phyloP scores from a whole-genome alignment of 257 asterid genomes.

The Fraxinus anomala region DNA sequence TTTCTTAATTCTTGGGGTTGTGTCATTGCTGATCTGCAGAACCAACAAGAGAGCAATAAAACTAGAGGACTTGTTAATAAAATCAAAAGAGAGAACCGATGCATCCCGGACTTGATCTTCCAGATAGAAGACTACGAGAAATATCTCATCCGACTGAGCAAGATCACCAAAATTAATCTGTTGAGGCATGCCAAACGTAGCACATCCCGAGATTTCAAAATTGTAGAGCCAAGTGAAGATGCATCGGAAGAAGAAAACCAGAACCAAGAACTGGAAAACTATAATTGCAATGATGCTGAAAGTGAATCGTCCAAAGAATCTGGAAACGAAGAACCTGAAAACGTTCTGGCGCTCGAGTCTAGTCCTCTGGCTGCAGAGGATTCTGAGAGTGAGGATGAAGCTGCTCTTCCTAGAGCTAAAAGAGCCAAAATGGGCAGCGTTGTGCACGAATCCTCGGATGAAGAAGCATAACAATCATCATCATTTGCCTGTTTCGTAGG shows the following conservation, averaged over 20 bases:
- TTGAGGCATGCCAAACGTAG: slow-evolving; percentile 84
- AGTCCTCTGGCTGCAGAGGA: slow-evolving; percentile 52
- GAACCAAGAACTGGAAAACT: slow-evolving; percentile 38
- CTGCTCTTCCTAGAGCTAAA: slow-evolving; percentile 39
- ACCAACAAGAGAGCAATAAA: slow-evolving; percentile 60
- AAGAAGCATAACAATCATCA: slow-evolving; percentile 38
- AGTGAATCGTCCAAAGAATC: slow-evolving; percentile 40
- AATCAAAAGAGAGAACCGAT: slow-evolving; percentile 82
- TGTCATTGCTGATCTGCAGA: slow-evolving; percentile 38
- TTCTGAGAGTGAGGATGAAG: slow-evolving; percentile 46
- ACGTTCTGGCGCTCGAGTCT: slow-evolving; percentile 17
- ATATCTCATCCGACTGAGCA: slow-evolving; percentile 75
- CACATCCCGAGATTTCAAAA: slow-evolving; percentile 83
- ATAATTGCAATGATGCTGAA: slow-evolving; percentile 30
- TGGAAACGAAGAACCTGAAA: slow-evolving; percentile 36
- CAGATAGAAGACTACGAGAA: slow-evolving; percentile 84
- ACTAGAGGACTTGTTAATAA: slow-evolving; percentile 57
- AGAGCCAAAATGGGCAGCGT: slow-evolving; percentile 51
- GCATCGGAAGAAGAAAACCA: slow-evolving; percentile 42
- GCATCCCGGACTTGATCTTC: slow-evolving; percentile 78
- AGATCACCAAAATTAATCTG: slow-evolving; percentile 63
- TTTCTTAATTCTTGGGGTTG: neutral
- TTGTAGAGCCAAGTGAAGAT: slow-evolving; percentile 48
- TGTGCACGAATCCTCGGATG: slow-evolving; percentile 65
- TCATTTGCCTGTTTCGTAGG: neutral